Evolutionary conservation across 306 rosid species (phyloP), one percentile per base, ranked within the genome.

Genomic region (Sicyos edulis): DNA sequence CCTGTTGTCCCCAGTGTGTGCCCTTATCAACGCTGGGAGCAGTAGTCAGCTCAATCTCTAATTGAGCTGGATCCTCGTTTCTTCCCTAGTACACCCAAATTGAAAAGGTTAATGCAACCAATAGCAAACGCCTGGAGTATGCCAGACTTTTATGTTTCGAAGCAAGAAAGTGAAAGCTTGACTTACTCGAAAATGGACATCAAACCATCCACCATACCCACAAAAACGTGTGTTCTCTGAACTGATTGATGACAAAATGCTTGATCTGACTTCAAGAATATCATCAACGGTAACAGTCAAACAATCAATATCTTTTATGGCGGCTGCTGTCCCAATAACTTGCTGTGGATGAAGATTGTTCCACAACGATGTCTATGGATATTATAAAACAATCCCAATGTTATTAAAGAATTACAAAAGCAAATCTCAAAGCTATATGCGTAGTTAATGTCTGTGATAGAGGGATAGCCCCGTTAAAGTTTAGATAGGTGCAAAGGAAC

Each of bases 1-100:
- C 99, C 97, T 95, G 97, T 78, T 91, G 99, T 42, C 97, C 99
- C 99, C 99, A 95, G 56, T 95, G 99, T 51, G 99, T 95, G 61
- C 83, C 72, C 57, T 71, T 66, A 59, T 84, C 80, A 58, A 71
- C 74, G 77, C 96, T 89, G 26, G 99, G 99, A 67, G 95, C 95
- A 14, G 99, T 95, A 66, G 95, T 86, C 88, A 95, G 80, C 84
- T 95, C 92, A 34, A 91, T 80, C 79, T 86, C 95, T 5, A 83
- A 76, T 81, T 81, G 82, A 56, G 91, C 90, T 13, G 95, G 99
- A 78, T 91, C 96, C 85, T 91, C 97, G 19, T 19, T 82, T 75
- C 90, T 86, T 81, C 99, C 99, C 99, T 95, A 81, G 73, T 64
- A 64, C 74, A 79, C 52, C 74, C 70, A 81, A 84, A 58, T 5